These are phyloP conservation scores for Kwoniella dendrophila DNA, from an alignment of 768 basidiomycete species.

Conservation along the genomic window DNA sequence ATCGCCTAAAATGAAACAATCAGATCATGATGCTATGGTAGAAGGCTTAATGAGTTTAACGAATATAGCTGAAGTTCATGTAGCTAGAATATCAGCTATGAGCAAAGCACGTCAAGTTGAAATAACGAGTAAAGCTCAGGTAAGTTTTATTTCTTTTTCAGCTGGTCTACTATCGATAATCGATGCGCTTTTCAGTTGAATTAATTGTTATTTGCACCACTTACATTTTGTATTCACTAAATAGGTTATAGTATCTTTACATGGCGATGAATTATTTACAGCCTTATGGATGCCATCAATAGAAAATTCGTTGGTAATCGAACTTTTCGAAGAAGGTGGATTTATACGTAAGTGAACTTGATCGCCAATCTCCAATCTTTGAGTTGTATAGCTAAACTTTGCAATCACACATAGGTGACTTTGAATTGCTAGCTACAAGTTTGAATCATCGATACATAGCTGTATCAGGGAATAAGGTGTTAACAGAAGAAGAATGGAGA, in stretches of 20 bases:
- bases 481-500: conserved; percentile 34
- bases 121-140: conserved; percentile 39
- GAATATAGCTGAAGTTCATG: conserved; percentile 50
- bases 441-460: conserved; percentile 46
- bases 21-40: conserved; percentile 40
- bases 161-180: no score
- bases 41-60: conserved; percentile 45
- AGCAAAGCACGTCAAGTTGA: conserved; percentile 40
- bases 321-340: conserved; percentile 48
- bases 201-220: background rate
- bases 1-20: conserved; percentile 31
- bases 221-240: background rate
- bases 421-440: conserved; percentile 37
- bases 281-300: conserved; percentile 50
- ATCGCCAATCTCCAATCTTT: no score
- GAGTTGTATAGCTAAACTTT: no score
- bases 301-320: conserved; percentile 40
- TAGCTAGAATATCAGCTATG: conserved; percentile 42
- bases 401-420: conserved; percentile 37
- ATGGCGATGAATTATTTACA: conserved; percentile 41
- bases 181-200: background rate
- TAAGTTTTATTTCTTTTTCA: conserved; percentile 18
- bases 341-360: conserved; percentile 40
- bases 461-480: conserved; percentile 40
- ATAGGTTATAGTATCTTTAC: conserved; percentile 47